Evolutionary conservation across 2,329 filamentous ascomycete species (phyloP).

Genomic region (Trematosphaeria pertusa): DNA sequence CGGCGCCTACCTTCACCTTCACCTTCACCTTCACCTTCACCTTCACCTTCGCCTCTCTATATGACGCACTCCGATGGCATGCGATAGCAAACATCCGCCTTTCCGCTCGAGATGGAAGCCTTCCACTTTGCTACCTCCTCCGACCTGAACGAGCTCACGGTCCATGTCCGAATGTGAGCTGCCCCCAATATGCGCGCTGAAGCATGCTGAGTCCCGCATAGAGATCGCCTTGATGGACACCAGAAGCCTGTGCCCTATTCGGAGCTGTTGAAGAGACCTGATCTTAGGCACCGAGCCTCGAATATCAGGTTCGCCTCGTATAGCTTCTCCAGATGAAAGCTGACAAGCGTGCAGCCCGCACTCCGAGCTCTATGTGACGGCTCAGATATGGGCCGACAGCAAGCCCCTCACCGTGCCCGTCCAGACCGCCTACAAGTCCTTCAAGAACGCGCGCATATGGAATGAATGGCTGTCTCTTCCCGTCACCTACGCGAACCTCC

Average conservation of each 20-base stretch:
- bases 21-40: too few species aligned
- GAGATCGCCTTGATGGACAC: constrained; percentile 78
- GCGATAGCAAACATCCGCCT: constrained; percentile 27
- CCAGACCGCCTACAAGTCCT: constrained; percentile 91
- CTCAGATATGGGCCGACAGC: constrained; percentile 93
- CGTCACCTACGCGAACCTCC: constrained; percentile 81
- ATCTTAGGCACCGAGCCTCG: constrained; percentile 86
- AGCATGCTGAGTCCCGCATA: constrained; percentile 47
- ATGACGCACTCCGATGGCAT: constrained; percentile 30
- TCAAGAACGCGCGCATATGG: constrained; percentile 79
- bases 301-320: constrained; percentile 68
- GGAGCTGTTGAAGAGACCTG: constrained; percentile 76
- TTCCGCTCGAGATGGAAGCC: constrained; percentile 74
- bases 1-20: too few species aligned
- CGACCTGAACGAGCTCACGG: constrained; percentile 73
- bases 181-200: background rate
- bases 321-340: background rate
- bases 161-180: constrained; percentile 68
- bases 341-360: constrained; percentile 61
- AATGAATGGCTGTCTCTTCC: constrained; percentile 96
- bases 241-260: constrained; percentile 79
- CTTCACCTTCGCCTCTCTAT: constrained; percentile 1
- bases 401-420: constrained; percentile 92
- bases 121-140: constrained; percentile 95
- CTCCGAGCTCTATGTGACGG: constrained; percentile 92